Evolutionary conservation across 345 rosid genomes (phyloP), one percentile per base, ranked within the genome.

Genomic region (Salix suchowensis): DNA sequence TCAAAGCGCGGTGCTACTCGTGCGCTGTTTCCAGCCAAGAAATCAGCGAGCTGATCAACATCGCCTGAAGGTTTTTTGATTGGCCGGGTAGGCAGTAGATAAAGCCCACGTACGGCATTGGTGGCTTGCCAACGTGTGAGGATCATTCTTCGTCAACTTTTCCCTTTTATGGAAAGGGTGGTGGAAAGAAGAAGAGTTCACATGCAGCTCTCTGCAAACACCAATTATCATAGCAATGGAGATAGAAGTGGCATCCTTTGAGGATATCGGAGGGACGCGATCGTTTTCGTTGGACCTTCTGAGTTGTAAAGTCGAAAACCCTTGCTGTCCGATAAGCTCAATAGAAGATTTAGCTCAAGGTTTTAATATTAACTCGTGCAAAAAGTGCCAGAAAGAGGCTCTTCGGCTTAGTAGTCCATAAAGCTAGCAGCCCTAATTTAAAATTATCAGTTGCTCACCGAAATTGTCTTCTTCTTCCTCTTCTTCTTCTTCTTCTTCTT

Each of bases 231-330:
- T 21, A 58, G 64, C 23, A 3, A 58, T 58, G 64, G 64, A 58
- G 60, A 54, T 19, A 14, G 7, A 52, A 28, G 55, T 36, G 44
- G 16, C 7, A 44, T 34, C 74, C 72, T 70, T 60, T 8, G 16
- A 46, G 75, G 52, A 70, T 79, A 80, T 79, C 40, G 39, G 6
- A 64, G 18, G 71, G 68, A 34, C 65, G 64, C 28, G 0, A 10
- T 23, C 64, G 23, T 58, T n/a, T n/a, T 58, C 28, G 4, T 4
- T 58, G 28, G 15, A 18, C 9, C 14, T 3, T n/a, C 74, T 5
- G 39, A 42, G 52, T 2, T 70, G 36, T 65, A 65, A 65, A 65
- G 68, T 65, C 19, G 68, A 18, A 15, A 4, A 2, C 9, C 39
- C 10, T 55, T 3, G 62, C 62, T 55, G 26, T 55, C 62, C n/a